Evolutionary conservation across 495 filamentous ascomycete species (phyloP), one percentile per base, ranked within the genome.

Genomic region (Daldinia vernicosa): DNA sequence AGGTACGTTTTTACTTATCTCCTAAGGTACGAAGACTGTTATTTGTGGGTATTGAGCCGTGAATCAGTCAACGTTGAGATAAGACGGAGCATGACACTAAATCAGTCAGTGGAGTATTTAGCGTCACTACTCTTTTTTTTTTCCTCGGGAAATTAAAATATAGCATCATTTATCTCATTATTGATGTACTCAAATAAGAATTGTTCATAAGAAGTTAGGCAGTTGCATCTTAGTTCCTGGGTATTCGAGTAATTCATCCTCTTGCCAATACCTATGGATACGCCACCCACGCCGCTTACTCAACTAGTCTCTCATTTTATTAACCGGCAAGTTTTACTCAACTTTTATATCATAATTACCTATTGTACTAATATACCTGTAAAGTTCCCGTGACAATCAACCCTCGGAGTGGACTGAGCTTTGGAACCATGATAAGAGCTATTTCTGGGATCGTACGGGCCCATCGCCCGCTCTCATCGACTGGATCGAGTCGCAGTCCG

Each of bases 381-480:
- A 12, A 45, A 47, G 43, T 22, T 3, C 43, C 3, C 43, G n/a
- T 12, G 17, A 47, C 0, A 51, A 52, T 22, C 52, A 57, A 52
- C 22, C 58, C 6, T 53, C 66, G 0, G 79, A 75, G n/a, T 84
- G 82, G 82, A 67, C 73, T 3, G 65, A 66, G 2, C 74, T 84
- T 7, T 83, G 83, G 82, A 80, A 84, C 28, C 53, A 62, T 1
- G 67, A 72, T 2, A 66, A 80, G 14, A 80, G 68, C 45, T 60
- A 76, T 15, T 71, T 84, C 15, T 84, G 82, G 83, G 82, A 84
- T 45, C 63, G 82, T 12, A 82, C 80, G 0, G 77, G 76, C 26
- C 78, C 82, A 0, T 84, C 82, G 0, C 79, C 81, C 6, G 82
- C 82, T 0, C 67, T 84, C 27, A 69, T 82, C 28, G 80, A 84